Base-by-base conservation (phyloP, 139 green algal species). In the Micromonas commoda region DNA sequence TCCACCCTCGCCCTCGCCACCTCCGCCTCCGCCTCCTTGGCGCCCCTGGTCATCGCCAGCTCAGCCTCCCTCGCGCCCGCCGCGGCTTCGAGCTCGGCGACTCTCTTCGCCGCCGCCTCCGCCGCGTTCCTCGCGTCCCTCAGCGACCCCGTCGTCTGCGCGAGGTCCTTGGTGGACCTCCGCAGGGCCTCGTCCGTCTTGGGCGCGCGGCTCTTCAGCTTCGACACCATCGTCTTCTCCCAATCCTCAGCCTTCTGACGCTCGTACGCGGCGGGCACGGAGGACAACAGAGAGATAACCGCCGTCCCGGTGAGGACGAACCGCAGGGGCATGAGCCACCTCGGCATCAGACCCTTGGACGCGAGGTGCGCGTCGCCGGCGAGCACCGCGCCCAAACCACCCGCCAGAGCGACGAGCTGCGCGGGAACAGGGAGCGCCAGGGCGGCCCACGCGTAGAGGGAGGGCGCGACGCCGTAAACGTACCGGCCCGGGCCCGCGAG, bases 401-500 rank as follows among this genome's bases (percentile, higher is more conserved):
- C 39, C 29, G 54, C 69, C 1, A 83, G 35, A 4, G 74, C 33
- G 3, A 28, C 81, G 20, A 80, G 77, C 31, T 76, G 73, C 35
- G 29, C 21, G 9, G 32, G 32, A 20, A 45, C 29, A 21, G 86
- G 74, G 79, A 96, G 82, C 53, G 87, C 53, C 0, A 93, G 52
- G 0, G 90, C 86, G 13, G 90, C 88, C 88, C 90, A 96, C 1
- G 87, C 92, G 34, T 88, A 80, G n/a, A 97, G 81, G 51, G 85
- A 90, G 19, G 92, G 92, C 28, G 89, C 81, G 9, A 97, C 90
- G 28, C 85, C 88, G 89, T 90, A 97, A 16, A 90, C 37, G 75
- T 92, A 96, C 23, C 91, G 81, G 64, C n/a, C 80, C 4, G 32
- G 52, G 52, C 64, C 13, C 19, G 64, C 13, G 53, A 52, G 29